These are phyloP conservation scores for Aspergillus conjunctus DNA, from an alignment of 495 filamentous ascomycete species.

Conservation along the genomic window DNA sequence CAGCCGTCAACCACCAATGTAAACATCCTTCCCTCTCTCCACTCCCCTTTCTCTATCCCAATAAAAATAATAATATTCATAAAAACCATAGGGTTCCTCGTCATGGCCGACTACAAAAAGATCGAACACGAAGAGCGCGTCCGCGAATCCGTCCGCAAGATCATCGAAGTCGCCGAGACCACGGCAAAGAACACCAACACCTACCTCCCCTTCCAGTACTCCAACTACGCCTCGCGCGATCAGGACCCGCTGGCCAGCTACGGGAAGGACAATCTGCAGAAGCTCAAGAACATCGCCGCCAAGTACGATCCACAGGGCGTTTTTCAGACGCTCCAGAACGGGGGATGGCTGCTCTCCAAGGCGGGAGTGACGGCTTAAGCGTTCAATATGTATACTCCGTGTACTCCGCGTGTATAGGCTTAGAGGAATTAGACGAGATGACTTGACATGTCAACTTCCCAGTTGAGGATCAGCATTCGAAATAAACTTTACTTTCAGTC, in stretches of 20 bases:
- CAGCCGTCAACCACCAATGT: conserved; percentile 18
- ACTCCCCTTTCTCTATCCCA: neutral
- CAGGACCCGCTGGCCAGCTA: conserved; percentile 47
- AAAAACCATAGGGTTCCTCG: conserved; percentile 12
- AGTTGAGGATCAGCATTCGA: too few species aligned
- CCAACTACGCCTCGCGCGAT: conserved; percentile 34
- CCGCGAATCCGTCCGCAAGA: conserved; percentile 9
- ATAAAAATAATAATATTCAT: neutral
- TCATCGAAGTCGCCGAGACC: conserved; percentile 15
- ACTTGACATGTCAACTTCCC: too few species aligned
- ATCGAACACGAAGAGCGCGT: conserved; percentile 1
- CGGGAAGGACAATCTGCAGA: conserved; percentile 36
- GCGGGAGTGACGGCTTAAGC: neutral
- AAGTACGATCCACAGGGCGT: conserved; percentile 49
- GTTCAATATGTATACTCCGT: neutral
- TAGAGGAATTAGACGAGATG: too few species aligned
- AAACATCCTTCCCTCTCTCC: neutral
- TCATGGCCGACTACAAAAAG: conserved; percentile 15
- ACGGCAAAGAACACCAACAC: conserved; percentile 16
- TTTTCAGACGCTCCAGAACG: conserved; percentile 41
- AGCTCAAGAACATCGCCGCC: conserved; percentile 32
- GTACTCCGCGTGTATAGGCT: too few species aligned
- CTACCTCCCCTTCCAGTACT: conserved; percentile 19
- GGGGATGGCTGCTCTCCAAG: conserved; percentile 14
- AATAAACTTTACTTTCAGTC: too few species aligned